Conservation (phyloP, 2,329 filamentous ascomycete species). For the Cadophora gregata region DNA sequence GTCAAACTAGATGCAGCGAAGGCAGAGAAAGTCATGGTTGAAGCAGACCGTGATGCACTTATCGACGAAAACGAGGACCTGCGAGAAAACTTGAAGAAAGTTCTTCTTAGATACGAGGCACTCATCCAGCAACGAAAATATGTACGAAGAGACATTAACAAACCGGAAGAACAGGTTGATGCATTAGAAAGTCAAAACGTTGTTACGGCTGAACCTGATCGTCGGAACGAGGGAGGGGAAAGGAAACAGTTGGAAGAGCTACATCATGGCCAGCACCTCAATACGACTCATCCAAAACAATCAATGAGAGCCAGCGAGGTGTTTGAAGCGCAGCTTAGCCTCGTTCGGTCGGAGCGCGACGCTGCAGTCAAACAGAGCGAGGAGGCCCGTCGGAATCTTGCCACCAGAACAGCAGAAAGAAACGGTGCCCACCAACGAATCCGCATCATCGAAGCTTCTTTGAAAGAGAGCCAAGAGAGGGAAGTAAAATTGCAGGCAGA, state of each 20-base stretch:
- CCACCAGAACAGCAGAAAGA: conserved; percentile 19
- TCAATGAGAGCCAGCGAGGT: background rate
- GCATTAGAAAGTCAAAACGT: background rate
- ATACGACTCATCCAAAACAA: background rate
- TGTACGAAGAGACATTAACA: background rate
- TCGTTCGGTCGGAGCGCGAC: conserved; percentile 17
- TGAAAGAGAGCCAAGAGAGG: background rate
- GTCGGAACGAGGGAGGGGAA: background rate
- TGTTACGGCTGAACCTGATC: background rate
- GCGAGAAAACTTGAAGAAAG: conserved; percentile 1
- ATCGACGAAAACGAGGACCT: background rate
- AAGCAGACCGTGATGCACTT: conserved; percentile 1
- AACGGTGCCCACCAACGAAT: conserved; percentile 22
- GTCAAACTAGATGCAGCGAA: background rate
- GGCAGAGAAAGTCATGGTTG: background rate
- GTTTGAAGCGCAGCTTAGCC: background rate
- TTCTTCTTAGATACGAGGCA: background rate
- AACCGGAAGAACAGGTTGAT: background rate
- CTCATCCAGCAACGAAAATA: background rate
- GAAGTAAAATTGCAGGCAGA: conserved; percentile 7
- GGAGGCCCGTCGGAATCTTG: conserved; percentile 15
- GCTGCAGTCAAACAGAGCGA: conserved; percentile 10
- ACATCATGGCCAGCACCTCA: background rate
- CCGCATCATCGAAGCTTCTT: conserved; percentile 18
- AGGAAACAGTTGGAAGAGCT: background rate